phyloP scores from a whole-genome alignment of 768 basidiomycete genomes.

The Lactarius trivialis region DNA sequence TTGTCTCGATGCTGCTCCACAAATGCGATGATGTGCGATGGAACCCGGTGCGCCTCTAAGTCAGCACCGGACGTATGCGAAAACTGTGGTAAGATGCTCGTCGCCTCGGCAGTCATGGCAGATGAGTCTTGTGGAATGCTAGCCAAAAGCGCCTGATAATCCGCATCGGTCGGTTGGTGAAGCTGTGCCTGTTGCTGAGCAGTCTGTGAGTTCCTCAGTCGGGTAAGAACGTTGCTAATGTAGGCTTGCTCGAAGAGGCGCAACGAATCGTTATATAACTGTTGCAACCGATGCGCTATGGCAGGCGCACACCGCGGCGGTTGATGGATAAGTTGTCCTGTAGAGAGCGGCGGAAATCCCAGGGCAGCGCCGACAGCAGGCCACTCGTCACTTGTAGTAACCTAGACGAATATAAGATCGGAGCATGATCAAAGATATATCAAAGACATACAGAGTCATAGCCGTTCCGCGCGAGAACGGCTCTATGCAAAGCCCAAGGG shows the following conservation, averaged over 20 bases:
- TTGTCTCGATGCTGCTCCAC: slow-evolving; percentile 15
- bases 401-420: not conserved
- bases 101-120: not conserved
- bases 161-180: slow-evolving; percentile 14
- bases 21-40: slow-evolving; percentile 8
- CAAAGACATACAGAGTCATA: slow-evolving; percentile 4
- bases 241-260: slow-evolving; percentile 14
- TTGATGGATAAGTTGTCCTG: not conserved
- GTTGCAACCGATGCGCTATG: slow-evolving; percentile 5
- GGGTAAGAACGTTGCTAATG: not conserved
- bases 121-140: slow-evolving; percentile 1
- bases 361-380: slow-evolving; percentile 3
- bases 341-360: slow-evolving; percentile 3
- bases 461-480: slow-evolving; percentile 3
- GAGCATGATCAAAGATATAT: not conserved
- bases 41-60: slow-evolving; percentile 13
- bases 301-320: slow-evolving; percentile 4
- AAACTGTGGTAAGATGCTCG: slow-evolving; percentile 18
- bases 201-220: not conserved
- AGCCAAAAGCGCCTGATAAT: slow-evolving; percentile 13
- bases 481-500: slow-evolving; percentile 8
- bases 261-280: slow-evolving; percentile 2
- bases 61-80: slow-evolving; percentile 17
- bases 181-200: slow-evolving; percentile 4
- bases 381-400: slow-evolving; percentile 12